Evolutionary conservation across 495 filamentous ascomycete genomes (phyloP).

Genomic region (Aspergillus nidulans): DNA sequence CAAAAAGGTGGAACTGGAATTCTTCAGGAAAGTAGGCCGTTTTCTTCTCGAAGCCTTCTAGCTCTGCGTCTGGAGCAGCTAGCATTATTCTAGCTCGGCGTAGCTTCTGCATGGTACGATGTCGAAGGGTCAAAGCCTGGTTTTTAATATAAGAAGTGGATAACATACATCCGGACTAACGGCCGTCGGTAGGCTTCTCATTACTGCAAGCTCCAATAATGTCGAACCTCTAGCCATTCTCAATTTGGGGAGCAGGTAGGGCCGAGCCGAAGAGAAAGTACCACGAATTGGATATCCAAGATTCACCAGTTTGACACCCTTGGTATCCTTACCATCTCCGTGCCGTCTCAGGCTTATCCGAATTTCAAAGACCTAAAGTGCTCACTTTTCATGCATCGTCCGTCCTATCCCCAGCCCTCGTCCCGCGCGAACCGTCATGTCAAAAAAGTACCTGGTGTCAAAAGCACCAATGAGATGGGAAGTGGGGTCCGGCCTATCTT

Average conservation of each 20-base stretch:
- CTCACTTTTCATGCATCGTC: too few species aligned
- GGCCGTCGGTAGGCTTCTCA: too few species aligned
- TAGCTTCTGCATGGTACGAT: background rate
- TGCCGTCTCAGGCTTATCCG: background rate
- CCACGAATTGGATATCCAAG: background rate
- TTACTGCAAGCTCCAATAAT: background rate
- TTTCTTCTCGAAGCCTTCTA: slow-evolving; percentile 5
- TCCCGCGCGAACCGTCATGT: background rate
- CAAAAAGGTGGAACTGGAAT: background rate
- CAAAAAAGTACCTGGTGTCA: background rate
- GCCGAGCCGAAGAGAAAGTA: background rate
- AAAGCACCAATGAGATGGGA: background rate
- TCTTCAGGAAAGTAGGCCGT: background rate
- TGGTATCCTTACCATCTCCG: background rate
- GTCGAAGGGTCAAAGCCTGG: background rate
- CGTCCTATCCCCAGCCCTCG: background rate
- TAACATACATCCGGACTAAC: background rate
- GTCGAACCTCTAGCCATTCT: background rate
- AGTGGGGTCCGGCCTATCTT: slow-evolving; percentile 8
- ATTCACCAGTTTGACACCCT: background rate
- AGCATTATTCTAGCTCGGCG: background rate
- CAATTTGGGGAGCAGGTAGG: background rate
- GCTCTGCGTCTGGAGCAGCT: background rate
- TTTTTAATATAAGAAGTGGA: background rate
- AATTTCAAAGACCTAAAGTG: too few species aligned